Percentiles rank a stretch among this genome's conserved stretches.
phyloP scores from a whole-genome alignment of 495 filamentous ascomycete genomes.

The Gamarada debralockiae region DNA sequence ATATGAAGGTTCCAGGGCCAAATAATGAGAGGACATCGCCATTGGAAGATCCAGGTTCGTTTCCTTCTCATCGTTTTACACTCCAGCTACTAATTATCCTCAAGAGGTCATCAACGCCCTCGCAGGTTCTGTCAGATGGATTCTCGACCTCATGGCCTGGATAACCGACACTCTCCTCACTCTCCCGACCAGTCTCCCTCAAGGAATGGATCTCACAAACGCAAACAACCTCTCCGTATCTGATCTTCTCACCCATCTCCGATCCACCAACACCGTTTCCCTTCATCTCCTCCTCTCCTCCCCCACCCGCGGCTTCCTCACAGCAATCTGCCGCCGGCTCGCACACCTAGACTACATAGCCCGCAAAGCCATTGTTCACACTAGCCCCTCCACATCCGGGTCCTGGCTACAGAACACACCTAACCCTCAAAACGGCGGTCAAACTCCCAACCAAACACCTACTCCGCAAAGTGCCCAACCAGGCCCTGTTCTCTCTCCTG shows the following conservation, averaged over 20 bases:
- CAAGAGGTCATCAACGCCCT: conserved; percentile 50
- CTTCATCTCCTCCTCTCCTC: conserved; percentile 70
- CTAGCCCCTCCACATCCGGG: background rate
- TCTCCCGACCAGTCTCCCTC: conserved; percentile 20
- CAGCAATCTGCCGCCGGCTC: conserved; percentile 63
- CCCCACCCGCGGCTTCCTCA: conserved; percentile 67
- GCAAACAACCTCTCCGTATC: conserved; percentile 41
- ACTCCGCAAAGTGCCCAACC: conserved; percentile 36
- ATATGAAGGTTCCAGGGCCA: conserved; percentile 37
- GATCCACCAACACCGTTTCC: conserved; percentile 45
- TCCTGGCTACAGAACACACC: background rate
- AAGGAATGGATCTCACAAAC: conserved; percentile 32
- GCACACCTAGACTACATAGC: conserved; percentile 37
- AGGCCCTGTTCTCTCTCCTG: conserved; percentile 34
- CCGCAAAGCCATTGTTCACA: conserved; percentile 21
- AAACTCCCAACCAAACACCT: conserved; percentile 33
- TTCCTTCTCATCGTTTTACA: background rate
- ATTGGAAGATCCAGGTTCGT: conserved; percentile 51
- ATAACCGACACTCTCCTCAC: conserved; percentile 54
- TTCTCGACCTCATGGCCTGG: conserved; percentile 63
- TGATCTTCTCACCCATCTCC: conserved; percentile 41
- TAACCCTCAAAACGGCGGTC: background rate
- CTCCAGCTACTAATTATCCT: conserved; percentile 19
- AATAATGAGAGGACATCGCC: conserved; percentile 42
- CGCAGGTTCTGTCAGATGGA: conserved; percentile 58